phyloP scores from a whole-genome alignment of 202 grass and related monocot species.

The Zoysia matrella region DNA sequence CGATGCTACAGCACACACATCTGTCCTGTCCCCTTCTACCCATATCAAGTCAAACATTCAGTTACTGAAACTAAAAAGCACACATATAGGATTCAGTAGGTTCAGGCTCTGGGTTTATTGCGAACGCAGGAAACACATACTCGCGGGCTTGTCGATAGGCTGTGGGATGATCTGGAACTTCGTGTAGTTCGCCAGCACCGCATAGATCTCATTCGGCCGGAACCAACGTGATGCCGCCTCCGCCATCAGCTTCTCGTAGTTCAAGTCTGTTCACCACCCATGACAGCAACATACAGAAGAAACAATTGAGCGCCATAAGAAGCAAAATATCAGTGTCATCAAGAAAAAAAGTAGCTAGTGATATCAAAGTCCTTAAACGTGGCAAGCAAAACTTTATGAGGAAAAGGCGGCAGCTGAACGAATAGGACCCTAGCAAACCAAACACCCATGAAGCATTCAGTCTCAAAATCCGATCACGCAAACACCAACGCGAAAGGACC shows the following conservation, averaged over 20 bases:
- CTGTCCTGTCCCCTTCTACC: background rate
- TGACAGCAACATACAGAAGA: slow-evolving; percentile 21
- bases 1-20: background rate
- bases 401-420: background rate
- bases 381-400: background rate
- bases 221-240: slow-evolving; percentile 75
- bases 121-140: slow-evolving; percentile 48
- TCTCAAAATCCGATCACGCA: background rate
- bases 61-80: slow-evolving; percentile 39
- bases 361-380: background rate
- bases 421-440: slow-evolving; percentile 8
- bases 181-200: slow-evolving; percentile 70
- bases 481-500: background rate
- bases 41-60: background rate
- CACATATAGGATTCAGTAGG: slow-evolving; percentile 7
- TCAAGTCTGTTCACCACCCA: slow-evolving; percentile 68
- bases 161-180: slow-evolving; percentile 76
- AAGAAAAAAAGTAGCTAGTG: background rate
- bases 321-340: background rate
- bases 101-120: slow-evolving; percentile 25
- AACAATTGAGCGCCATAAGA: slow-evolving; percentile 27
- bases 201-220: slow-evolving; percentile 90
- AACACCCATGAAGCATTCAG: slow-evolving; percentile 14
- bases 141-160: slow-evolving; percentile 67
- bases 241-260: slow-evolving; percentile 68